These are phyloP conservation scores for Geranium incanum DNA, from an alignment of 441 rosid species.

Conservation along the genomic window DNA sequence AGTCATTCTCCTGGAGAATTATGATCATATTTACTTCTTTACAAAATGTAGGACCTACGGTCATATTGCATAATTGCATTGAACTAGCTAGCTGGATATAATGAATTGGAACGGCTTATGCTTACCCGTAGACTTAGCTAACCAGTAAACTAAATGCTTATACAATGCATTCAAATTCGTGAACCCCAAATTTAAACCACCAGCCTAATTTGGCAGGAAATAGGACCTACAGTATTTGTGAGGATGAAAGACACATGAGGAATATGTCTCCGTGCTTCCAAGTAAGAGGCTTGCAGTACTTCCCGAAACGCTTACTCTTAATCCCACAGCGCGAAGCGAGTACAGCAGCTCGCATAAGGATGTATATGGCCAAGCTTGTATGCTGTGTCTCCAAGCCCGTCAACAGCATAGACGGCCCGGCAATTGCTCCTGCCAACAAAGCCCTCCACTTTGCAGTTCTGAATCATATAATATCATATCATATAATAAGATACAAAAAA, in stretches of 20 bases:
- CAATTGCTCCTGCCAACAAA: constrained; percentile 71
- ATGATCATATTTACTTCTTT: background rate
- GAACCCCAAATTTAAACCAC: background rate
- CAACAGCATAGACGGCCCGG: constrained; percentile 91
- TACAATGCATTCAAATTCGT: background rate
- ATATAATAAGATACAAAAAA: background rate
- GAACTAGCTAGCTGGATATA: background rate
- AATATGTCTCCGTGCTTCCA: constrained; percentile 95
- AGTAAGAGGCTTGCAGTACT: constrained; percentile 77
- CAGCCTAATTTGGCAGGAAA: background rate
- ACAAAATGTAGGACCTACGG: background rate
- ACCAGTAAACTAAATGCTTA: background rate
- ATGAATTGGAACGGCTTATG: too few relatives aligned
- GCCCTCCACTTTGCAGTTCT: constrained; percentile 90
- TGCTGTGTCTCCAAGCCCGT: constrained; percentile 76
- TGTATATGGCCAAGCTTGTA: constrained; percentile 74
- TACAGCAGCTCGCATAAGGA: constrained; percentile 88
- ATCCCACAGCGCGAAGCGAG: constrained; percentile 89
- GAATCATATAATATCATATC: constrained; percentile 8
- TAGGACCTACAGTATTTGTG: constrained; percentile 69
- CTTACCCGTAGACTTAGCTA: too few relatives aligned
- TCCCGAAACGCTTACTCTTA: constrained; percentile 72
- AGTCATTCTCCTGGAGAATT: background rate
- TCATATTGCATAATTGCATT: background rate
- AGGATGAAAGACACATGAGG: constrained; percentile 92